Conservation (phyloP, 2,329 filamentous ascomycete species). For the Arthrobotrys pseudoclavata region DNA sequence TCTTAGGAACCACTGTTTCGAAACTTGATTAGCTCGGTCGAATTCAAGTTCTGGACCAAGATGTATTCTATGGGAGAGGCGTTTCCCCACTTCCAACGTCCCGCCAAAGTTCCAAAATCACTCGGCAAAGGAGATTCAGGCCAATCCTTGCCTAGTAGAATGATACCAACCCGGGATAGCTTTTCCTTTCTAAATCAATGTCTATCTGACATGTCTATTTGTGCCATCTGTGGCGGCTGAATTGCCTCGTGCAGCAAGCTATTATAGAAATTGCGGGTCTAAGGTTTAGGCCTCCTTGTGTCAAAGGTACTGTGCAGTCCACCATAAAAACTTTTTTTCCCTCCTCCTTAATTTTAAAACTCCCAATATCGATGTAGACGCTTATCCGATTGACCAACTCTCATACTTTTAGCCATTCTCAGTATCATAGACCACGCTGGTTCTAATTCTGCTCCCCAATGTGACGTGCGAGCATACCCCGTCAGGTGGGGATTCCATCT, state of each 20-base stretch:
- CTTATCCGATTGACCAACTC: neutral
- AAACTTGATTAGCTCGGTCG: constrained; percentile 36
- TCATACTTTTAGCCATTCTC: constrained; percentile 26
- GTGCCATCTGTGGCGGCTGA: constrained; percentile 49
- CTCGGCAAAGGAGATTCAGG: constrained; percentile 27
- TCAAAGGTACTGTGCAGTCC: constrained; percentile 24
- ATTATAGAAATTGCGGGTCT: constrained; percentile 50
- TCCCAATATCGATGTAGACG: constrained; percentile 18
- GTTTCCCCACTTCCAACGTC: constrained; percentile 43
- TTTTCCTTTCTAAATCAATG: constrained; percentile 26
- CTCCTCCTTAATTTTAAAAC: constrained; percentile 42
- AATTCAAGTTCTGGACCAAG: constrained; percentile 47
- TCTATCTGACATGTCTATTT: constrained; percentile 27
- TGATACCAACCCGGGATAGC: constrained; percentile 29
- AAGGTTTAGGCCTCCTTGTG: constrained; percentile 26
- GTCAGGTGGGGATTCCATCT: constrained; percentile 25
- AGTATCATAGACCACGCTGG: constrained; percentile 22
- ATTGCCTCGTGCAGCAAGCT: constrained; percentile 49
- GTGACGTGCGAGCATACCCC: constrained; percentile 52
- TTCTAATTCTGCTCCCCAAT: constrained; percentile 15
- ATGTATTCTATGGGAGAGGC: constrained; percentile 27
- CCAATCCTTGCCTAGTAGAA: constrained; percentile 32
- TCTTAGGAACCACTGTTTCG: constrained; percentile 43
- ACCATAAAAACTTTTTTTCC: constrained; percentile 18
- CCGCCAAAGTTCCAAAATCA: constrained; percentile 23